Base-by-base conservation (phyloP, 768 basidiomycete species). In the Podaxis rugospora region DNA sequence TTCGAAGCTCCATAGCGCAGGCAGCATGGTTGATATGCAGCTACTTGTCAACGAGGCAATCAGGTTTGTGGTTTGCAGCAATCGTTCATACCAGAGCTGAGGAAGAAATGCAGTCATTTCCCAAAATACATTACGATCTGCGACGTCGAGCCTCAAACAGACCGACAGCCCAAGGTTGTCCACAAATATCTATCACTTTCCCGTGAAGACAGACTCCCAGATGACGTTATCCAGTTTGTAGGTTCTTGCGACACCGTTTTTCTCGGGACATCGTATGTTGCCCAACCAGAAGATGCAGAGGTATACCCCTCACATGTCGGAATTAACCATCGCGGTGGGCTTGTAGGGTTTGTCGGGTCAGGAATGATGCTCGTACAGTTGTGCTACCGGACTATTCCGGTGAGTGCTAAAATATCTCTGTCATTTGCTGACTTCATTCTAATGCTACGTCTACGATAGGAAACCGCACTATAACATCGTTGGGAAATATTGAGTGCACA, bases 51-150 rank as follows among this genome's bases (percentile, higher is more conserved):
- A 83, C 64, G 75, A 87, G 64, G 80, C 86, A 13, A 68, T 87
- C 32, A 85, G 85, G 85, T 85, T 63, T 49, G 80, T 76, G 3
- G 14, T 37, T 28, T 13, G n/a, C 61, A 40, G 11, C 58, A 46
- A 16, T 53, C 35, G 10, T 1, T 6, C 37, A 1, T 46, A 35
- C 50, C 55, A 32, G 18, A 28, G 6, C 49, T 40, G 16, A 53
- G 42, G n/a, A 36, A 21, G 40, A 5, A 32, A 14, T 23, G 13
- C 25, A 87, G 87, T 46, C 86, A 87, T 60, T 88, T 86, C 66
- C 87, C 87, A 10, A 89, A 88, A 65, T 89, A 89, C 61, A 88
- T 88, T 66, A 85, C 78, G 51, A 67, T 81, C 39, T 80, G 85
- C 11, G 76, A 84, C 10, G 71, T 88, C 9, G 66, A 72, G n/a